Evolutionary conservation across 495 filamentous ascomycete genomes (phyloP).

Genomic region (Aspergillus nidulans): DNA sequence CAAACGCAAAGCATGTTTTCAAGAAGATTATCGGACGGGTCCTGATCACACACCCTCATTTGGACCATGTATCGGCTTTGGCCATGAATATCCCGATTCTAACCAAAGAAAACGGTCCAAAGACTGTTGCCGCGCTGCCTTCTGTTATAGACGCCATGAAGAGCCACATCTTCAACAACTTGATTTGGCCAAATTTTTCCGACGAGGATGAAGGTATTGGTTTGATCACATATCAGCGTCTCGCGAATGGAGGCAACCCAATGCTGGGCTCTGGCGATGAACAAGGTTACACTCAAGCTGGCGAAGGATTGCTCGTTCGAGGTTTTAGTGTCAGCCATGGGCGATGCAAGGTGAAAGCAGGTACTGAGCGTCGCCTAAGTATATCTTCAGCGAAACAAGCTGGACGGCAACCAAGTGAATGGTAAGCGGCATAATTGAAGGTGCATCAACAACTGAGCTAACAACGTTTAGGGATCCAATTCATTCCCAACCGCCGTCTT

Average conservation of each 20-base stretch:
- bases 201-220: slow-evolving; percentile 95
- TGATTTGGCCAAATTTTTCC: slow-evolving; percentile 96
- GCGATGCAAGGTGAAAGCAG: slow-evolving; percentile 64
- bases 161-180: slow-evolving; percentile 90
- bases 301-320: slow-evolving; percentile 74
- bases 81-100: slow-evolving; percentile 88
- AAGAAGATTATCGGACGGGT: slow-evolving; percentile 77
- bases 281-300: slow-evolving; percentile 78
- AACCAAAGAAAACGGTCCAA: slow-evolving; percentile 66
- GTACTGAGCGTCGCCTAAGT: slow-evolving; percentile 14
- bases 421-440: slow-evolving; percentile 9
- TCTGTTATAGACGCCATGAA: slow-evolving; percentile 85
- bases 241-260: slow-evolving; percentile 82
- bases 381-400: not conserved
- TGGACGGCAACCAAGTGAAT: not conserved
- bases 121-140: slow-evolving; percentile 78
- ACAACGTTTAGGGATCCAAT: slow-evolving; percentile 25
- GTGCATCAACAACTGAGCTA: not conserved
- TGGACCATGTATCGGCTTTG: slow-evolving; percentile 88
- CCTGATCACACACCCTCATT: slow-evolving; percentile 88
- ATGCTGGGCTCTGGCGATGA: slow-evolving; percentile 70
- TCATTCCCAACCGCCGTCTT: slow-evolving; percentile 8
- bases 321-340: slow-evolving; percentile 82
- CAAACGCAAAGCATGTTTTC: slow-evolving; percentile 77
- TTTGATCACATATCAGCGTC: slow-evolving; percentile 81